A percentile compares a stretch with the other conserved stretches of the same genome.
These are phyloP conservation scores for Heimioporus sp. DNA, from an alignment of 768 basidiomycete species.

Conservation along the genomic window DNA sequence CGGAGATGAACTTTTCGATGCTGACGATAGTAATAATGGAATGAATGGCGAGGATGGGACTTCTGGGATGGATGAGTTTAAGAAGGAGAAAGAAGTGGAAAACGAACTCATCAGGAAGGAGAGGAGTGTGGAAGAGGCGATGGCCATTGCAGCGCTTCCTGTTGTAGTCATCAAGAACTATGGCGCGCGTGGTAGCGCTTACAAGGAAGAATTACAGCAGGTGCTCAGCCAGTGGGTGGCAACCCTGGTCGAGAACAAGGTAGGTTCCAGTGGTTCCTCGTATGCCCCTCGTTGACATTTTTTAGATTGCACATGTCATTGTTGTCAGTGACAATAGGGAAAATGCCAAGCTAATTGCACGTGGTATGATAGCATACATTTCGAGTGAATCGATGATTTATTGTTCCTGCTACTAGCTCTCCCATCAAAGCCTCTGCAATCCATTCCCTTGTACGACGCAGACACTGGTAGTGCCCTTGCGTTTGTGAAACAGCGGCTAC, in stretches of 20 bases:
- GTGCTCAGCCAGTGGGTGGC: conserved; percentile 87
- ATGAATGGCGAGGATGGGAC: conserved; percentile 5
- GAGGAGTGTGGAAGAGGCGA: conserved; percentile 41
- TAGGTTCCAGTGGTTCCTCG: conserved; percentile 20
- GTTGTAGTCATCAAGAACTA: conserved; percentile 87
- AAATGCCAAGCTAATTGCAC: conserved; percentile 79
- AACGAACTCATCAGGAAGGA: conserved; percentile 31
- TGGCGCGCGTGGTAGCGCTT: conserved; percentile 50
- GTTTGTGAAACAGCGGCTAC: conserved; percentile 79
- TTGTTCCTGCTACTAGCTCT: conserved; percentile 50
- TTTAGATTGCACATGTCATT: conserved; percentile 86
- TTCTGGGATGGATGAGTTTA: conserved; percentile 16
- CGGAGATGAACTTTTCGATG: conserved; percentile 63
- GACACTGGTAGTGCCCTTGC: conserved; percentile 74
- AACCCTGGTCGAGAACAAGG: conserved; percentile 75
- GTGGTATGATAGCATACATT: conserved; percentile 44
- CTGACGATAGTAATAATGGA: conserved; percentile 31
- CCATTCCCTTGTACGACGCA: conserved; percentile 82
- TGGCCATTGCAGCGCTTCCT: conserved; percentile 64
- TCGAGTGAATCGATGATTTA: not conserved
- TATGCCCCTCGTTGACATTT: not conserved
- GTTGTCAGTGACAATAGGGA: conserved; percentile 89
- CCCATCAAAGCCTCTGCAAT: conserved; percentile 77
- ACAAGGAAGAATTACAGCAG: conserved; percentile 68
- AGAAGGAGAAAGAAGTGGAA: conserved; percentile 30